Conservation (phyloP, 2,329 filamentous ascomycete genomes). For the Paecilomyces fulvus region DNA sequence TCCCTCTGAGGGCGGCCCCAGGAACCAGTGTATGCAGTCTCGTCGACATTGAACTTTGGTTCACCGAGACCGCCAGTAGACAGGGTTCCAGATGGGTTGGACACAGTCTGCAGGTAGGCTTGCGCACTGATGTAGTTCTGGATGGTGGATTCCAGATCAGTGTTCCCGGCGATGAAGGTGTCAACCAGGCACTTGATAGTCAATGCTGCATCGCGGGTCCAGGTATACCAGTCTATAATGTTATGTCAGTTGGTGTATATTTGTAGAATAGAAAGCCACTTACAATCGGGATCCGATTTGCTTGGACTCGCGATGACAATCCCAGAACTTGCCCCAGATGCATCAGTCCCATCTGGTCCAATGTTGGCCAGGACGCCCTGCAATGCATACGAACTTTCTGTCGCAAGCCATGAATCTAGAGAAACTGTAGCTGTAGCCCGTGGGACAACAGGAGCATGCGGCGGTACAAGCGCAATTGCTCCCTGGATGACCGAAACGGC, state of each 20-base stretch:
- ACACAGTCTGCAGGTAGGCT: slow-evolving; percentile 55
- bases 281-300: slow-evolving; percentile 46
- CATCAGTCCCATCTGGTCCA: slow-evolving; percentile 43
- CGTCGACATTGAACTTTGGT: slow-evolving; percentile 61
- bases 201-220: slow-evolving; percentile 68
- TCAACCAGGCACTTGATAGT: slow-evolving; percentile 63
- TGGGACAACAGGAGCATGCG: slow-evolving; percentile 1
- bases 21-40: slow-evolving; percentile 52
- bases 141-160: slow-evolving; percentile 51
- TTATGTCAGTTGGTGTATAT: not conserved
- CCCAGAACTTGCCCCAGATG: slow-evolving; percentile 41
- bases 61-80: slow-evolving; percentile 54
- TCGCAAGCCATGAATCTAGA: slow-evolving; percentile 32
- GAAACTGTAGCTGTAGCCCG: slow-evolving; percentile 8
- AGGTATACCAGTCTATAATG: slow-evolving; percentile 61
- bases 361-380: slow-evolving; percentile 50
- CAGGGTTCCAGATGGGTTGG: slow-evolving; percentile 56
- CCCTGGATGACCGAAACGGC: not conserved
- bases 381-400: slow-evolving; percentile 43
- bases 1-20: slow-evolving; percentile 69
- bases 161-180: slow-evolving; percentile 55
- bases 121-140: slow-evolving; percentile 61
- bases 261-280: slow-evolving; percentile 10
- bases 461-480: not conserved
- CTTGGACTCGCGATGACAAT: slow-evolving; percentile 52